These are phyloP conservation scores for Bipolaris victoriae DNA, from an alignment of 2,329 filamentous ascomycete genomes.

Conservation along the genomic window DNA sequence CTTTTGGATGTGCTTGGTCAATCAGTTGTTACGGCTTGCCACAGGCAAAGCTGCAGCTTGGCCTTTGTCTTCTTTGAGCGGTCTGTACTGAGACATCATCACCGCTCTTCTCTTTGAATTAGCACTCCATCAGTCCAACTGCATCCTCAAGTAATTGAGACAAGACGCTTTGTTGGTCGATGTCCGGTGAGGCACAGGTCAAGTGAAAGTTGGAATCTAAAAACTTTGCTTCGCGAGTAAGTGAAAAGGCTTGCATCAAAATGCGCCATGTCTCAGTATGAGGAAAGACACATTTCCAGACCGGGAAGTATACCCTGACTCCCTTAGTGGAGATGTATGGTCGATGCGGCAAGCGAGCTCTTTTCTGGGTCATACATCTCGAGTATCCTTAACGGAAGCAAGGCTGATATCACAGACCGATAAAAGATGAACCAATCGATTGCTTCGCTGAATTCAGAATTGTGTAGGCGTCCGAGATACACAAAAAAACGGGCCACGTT, in stretches of 20 bases:
- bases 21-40: constrained; percentile 21
- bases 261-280: constrained; percentile 18
- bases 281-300: not conserved
- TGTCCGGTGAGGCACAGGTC: constrained; percentile 29
- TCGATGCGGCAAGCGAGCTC: constrained; percentile 4
- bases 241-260: constrained; percentile 22
- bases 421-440: constrained; percentile 25
- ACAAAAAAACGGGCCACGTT: constrained; percentile 42
- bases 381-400: constrained; percentile 32
- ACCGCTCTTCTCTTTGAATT: constrained; percentile 22
- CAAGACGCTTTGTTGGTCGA: constrained; percentile 25
- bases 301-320: not conserved
- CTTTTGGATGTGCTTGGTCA: constrained; percentile 11
- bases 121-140: constrained; percentile 20
- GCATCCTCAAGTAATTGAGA: constrained; percentile 18
- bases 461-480: constrained; percentile 24
- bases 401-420: constrained; percentile 23
- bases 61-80: constrained; percentile 28
- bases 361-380: constrained; percentile 21
- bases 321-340: not conserved
- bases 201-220: constrained; percentile 19
- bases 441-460: constrained; percentile 10
- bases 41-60: constrained; percentile 30
- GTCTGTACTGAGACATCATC: constrained; percentile 40
- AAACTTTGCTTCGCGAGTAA: constrained; percentile 9